Evolutionary conservation across 805 yeast genomes (phyloP).

Genomic region (Suhomyces vadensis): DNA sequence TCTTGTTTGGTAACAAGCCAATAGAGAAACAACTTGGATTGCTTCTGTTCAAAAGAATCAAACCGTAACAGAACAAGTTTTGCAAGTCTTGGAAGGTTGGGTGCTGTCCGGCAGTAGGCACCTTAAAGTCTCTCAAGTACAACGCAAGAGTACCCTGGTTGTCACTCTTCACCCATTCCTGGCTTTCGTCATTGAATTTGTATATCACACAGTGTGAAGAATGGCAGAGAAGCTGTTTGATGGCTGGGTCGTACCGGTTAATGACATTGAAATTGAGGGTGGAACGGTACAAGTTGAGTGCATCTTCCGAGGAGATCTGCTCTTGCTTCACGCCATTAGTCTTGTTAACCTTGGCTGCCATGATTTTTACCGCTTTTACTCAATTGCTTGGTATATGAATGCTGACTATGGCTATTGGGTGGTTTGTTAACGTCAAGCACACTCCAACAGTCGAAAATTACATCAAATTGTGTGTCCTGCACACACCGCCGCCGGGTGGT

Average conservation of each 20-base stretch:
- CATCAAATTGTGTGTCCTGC: background rate
- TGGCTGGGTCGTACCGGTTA: constrained; percentile 71
- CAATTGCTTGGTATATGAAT: no score
- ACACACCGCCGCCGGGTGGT: background rate
- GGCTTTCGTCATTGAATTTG: constrained; percentile 54
- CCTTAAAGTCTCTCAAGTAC: constrained; percentile 52
- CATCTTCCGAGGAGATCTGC: constrained; percentile 43
- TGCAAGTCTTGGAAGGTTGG: constrained; percentile 34
- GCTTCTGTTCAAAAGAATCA: constrained; percentile 66
- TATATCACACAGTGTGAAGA: constrained; percentile 75
- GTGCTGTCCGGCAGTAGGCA: constrained; percentile 20
- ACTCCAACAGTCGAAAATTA: no score
- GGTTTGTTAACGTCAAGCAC: no score
- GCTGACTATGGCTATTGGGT: no score
- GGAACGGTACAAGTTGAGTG: constrained; percentile 62
- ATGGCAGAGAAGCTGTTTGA: constrained; percentile 64
- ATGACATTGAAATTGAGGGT: constrained; percentile 76
- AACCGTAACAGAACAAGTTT: constrained; percentile 60
- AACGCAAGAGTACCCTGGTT: constrained; percentile 70
- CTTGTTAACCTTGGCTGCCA: constrained; percentile 7
- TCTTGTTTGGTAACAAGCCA: constrained; percentile 62
- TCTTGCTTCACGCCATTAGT: constrained; percentile 54
- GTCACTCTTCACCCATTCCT: constrained; percentile 71
- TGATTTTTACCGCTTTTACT: no score
- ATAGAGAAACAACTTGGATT: constrained; percentile 71